These are phyloP conservation scores for Aspergillus avenaceus DNA, from an alignment of 495 filamentous ascomycete genomes.

Conservation along the genomic window DNA sequence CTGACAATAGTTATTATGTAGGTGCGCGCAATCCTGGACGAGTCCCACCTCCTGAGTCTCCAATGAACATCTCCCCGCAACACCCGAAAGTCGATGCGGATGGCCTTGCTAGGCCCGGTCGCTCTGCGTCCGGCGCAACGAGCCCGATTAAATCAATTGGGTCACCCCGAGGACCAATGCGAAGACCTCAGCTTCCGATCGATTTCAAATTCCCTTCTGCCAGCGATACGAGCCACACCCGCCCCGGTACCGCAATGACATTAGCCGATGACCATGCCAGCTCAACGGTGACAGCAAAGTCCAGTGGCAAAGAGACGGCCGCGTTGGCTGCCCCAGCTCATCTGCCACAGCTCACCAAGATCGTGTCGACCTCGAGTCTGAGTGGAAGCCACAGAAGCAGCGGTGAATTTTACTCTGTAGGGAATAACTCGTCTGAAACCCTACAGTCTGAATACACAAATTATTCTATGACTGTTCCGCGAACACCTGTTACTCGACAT, in stretches of 20 bases:
- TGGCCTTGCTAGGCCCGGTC: constrained; percentile 18
- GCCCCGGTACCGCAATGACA: constrained; percentile 29
- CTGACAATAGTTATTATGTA: constrained; percentile 10
- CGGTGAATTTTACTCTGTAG: constrained; percentile 88
- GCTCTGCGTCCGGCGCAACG: constrained; percentile 20
- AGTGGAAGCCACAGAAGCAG: constrained; percentile 74
- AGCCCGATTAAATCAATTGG: constrained; percentile 26
- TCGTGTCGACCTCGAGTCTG: constrained; percentile 68
- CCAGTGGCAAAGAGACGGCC: constrained; percentile 14
- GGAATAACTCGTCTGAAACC: constrained; percentile 92
- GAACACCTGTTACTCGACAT: constrained; percentile 48
- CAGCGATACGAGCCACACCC: constrained; percentile 25
- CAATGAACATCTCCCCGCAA: constrained; percentile 20
- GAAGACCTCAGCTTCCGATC: constrained; percentile 41
- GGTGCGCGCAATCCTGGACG: constrained; percentile 23
- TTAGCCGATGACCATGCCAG: constrained; percentile 16
- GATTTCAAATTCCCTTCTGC: constrained; percentile 68
- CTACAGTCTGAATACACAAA: constrained; percentile 84
- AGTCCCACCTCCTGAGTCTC: constrained; percentile 26
- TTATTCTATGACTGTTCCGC: constrained; percentile 51
- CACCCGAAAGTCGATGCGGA: constrained; percentile 30
- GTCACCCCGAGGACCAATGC: constrained; percentile 27
- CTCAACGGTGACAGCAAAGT: constrained; percentile 11
- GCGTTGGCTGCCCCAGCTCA: constrained; percentile 40
- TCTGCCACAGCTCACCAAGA: constrained; percentile 58